Conservation (phyloP, 2,329 filamentous ascomycete genomes). For the Claviceps quebecensis region DNA sequence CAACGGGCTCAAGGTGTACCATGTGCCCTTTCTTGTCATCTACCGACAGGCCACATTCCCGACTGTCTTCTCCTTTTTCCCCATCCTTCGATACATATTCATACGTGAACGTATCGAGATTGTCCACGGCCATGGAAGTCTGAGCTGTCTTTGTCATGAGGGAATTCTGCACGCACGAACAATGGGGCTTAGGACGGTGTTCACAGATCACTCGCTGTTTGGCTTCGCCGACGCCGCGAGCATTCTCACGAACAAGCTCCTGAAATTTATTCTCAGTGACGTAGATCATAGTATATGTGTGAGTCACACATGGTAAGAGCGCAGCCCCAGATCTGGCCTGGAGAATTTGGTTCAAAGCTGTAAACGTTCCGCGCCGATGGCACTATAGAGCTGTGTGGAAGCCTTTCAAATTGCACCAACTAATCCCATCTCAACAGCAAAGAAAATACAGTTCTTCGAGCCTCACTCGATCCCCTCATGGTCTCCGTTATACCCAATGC, state of each 20-base stretch:
- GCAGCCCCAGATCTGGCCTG: neutral
- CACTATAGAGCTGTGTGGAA: no score
- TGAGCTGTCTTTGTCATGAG: slow-evolving; percentile 89
- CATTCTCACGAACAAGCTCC: slow-evolving; percentile 89
- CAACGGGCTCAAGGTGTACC: slow-evolving; percentile 96
- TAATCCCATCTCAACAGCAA: slow-evolving; percentile 44
- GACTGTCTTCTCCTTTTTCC: slow-evolving; percentile 97
- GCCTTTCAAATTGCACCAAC: neutral
- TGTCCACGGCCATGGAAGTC: slow-evolving; percentile 89
- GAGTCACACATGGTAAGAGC: slow-evolving; percentile 78
- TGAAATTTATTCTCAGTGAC: slow-evolving; percentile 92
- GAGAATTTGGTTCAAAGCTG: neutral
- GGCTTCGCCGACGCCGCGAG: slow-evolving; percentile 93
- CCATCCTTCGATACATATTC: slow-evolving; percentile 91
- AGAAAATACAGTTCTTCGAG: slow-evolving; percentile 90
- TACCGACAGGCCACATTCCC: slow-evolving; percentile 90
- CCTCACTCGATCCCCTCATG: slow-evolving; percentile 89
- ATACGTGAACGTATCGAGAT: slow-evolving; percentile 92
- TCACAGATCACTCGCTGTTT: slow-evolving; percentile 94
- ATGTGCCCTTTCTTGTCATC: slow-evolving; percentile 90
- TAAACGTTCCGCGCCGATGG: no score
- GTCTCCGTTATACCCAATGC: slow-evolving; percentile 97
- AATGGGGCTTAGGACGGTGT: slow-evolving; percentile 91
- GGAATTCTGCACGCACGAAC: slow-evolving; percentile 88
- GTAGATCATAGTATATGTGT: slow-evolving; percentile 98